Percentiles rank a stretch among this genome's conserved stretches.
These are phyloP conservation scores for Peronospora destructor DNA, from an alignment of 352 stramenopile genomes.

Conservation along the genomic window DNA sequence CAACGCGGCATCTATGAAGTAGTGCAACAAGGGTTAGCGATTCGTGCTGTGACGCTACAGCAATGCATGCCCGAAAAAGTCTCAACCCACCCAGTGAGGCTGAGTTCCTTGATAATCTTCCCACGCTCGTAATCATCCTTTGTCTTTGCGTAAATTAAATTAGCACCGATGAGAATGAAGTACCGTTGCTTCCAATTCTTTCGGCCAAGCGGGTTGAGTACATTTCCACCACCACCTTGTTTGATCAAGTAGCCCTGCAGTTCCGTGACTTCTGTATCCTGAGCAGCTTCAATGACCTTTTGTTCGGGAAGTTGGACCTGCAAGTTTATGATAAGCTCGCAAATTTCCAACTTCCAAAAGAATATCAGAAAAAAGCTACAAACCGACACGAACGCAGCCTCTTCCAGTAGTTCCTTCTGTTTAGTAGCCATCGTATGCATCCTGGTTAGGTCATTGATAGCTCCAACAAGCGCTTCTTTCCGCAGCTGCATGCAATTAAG, in stretches of 20 bases:
- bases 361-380: slow-evolving; percentile 3
- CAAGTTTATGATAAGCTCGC: neutral
- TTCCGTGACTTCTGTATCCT: slow-evolving; percentile 54
- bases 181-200: slow-evolving; percentile 88
- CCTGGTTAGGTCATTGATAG: slow-evolving; percentile 52
- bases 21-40: slow-evolving; percentile 16
- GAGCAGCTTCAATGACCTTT: slow-evolving; percentile 70
- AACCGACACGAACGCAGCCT: slow-evolving; percentile 74
- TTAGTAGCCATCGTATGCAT: slow-evolving; percentile 64
- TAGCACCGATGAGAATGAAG: slow-evolving; percentile 70
- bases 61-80: neutral
- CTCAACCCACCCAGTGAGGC: slow-evolving; percentile 55
- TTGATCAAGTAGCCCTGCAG: slow-evolving; percentile 85
- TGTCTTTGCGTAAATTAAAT: slow-evolving; percentile 74
- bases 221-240: slow-evolving; percentile 69
- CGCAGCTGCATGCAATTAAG: slow-evolving; percentile 34
- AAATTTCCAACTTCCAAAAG: neutral
- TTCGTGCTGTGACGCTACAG: slow-evolving; percentile 83
- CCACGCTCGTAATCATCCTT: slow-evolving; percentile 86
- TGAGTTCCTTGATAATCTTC: slow-evolving; percentile 81
- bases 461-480: slow-evolving; percentile 63
- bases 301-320: slow-evolving; percentile 70
- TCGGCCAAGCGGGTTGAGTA: slow-evolving; percentile 67
- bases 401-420: slow-evolving; percentile 66
- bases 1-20: slow-evolving; percentile 23